These are phyloP conservation scores for Phaeosphaeriaceae sp. DNA, from an alignment of 2,329 filamentous ascomycete genomes.

Conservation along the genomic window DNA sequence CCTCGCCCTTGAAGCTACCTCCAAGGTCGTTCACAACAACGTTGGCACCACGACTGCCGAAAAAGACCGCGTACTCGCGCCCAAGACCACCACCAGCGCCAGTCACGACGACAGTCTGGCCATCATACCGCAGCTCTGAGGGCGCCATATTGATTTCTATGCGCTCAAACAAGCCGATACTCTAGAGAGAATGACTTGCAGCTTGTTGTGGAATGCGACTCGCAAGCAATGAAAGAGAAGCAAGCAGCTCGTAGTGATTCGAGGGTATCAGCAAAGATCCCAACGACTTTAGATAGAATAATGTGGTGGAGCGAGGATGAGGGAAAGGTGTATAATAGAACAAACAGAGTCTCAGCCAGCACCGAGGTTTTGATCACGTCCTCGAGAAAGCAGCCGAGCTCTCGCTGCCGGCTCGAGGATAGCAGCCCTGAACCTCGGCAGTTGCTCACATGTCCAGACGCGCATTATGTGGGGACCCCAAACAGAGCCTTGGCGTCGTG, in stretches of 20 bases:
- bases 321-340: neutral
- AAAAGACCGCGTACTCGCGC: slow-evolving; percentile 86
- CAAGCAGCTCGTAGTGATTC: neutral
- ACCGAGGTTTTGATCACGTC: slow-evolving; percentile 2
- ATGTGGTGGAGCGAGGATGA: neutral
- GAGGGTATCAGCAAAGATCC: slow-evolving; percentile 27
- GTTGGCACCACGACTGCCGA: slow-evolving; percentile 87
- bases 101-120: slow-evolving; percentile 87
- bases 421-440: slow-evolving; percentile 4
- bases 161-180: slow-evolving; percentile 2
- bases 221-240: neutral
- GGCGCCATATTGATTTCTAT: slow-evolving; percentile 40
- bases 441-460: slow-evolving; percentile 4
- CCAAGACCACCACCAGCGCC: slow-evolving; percentile 84
- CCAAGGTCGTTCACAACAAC: slow-evolving; percentile 98
- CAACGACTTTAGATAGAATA: slow-evolving; percentile 1
- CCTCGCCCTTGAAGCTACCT: slow-evolving; percentile 91
- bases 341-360: neutral
- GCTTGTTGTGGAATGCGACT: slow-evolving; percentile 8
- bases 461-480: slow-evolving; percentile 6
- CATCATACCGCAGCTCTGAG: slow-evolving; percentile 76
- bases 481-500: neutral
- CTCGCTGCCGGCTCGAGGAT: slow-evolving; percentile 3
- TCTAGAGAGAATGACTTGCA: neutral
- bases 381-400: neutral